A percentile compares a stretch with the other conserved stretches of the same genome.
Evolutionary conservation across 2,329 filamentous ascomycete genomes (phyloP).

Genomic region (Penicillium sclerotiorum): DNA sequence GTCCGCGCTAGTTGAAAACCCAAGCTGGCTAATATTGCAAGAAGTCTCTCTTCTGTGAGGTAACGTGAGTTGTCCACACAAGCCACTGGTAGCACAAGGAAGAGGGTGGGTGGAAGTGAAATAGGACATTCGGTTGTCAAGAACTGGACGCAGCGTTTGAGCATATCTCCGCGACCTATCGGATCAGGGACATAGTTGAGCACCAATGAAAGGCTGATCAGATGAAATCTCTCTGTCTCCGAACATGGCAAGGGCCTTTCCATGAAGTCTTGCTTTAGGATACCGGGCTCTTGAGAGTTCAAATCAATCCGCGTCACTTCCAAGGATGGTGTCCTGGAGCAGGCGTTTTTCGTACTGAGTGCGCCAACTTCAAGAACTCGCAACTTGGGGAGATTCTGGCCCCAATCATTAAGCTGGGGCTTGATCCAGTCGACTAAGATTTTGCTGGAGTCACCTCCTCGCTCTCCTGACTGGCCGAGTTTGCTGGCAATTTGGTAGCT

Average conservation of each 20-base stretch:
- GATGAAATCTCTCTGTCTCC: conserved; percentile 72
- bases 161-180: conserved; percentile 77
- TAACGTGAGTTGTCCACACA: conserved; percentile 92
- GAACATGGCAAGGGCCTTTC: conserved; percentile 69
- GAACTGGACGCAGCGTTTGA: conserved; percentile 73
- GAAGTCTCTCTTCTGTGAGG: conserved; percentile 70
- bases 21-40: conserved; percentile 73
- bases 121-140: conserved; percentile 48
- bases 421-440: conserved; percentile 62
- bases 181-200: conserved; percentile 91
- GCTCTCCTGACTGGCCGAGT: conserved; percentile 60
- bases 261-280: conserved; percentile 94
- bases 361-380: conserved; percentile 87
- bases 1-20: conserved; percentile 68
- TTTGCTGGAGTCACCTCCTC: conserved; percentile 66
- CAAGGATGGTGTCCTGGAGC: conserved; percentile 71
- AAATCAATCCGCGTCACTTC: conserved; percentile 84
- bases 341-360: conserved; percentile 80
- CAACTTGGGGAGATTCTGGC: conserved; percentile 41
- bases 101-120: conserved; percentile 60
- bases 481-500: conserved; percentile 66
- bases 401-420: conserved; percentile 29
- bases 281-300: conserved; percentile 76
- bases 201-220: conserved; percentile 89
- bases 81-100: conserved; percentile 84